A percentile compares a stretch with the other conserved stretches of the same genome.
These are phyloP conservation scores for Nannizzia gypsea DNA, from an alignment of 2,329 filamentous ascomycete genomes.

Conservation along the genomic window DNA sequence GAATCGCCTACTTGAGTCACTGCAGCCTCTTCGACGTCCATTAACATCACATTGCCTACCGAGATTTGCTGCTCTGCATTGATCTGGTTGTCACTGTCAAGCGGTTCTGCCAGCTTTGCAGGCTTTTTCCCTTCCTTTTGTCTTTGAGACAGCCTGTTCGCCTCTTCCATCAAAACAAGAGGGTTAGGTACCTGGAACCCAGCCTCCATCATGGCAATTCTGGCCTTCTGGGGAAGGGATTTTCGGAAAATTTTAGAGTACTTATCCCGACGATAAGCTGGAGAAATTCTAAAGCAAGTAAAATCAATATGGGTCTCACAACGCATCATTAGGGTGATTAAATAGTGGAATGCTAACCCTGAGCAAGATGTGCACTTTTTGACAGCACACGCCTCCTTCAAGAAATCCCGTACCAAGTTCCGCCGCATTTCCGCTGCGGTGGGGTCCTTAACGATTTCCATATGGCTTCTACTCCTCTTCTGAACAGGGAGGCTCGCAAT, in stretches of 20 bases:
- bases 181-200: constrained; percentile 60
- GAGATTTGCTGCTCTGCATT: constrained; percentile 48
- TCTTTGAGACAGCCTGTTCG: constrained; percentile 29
- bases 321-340: not conserved
- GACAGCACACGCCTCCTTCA: constrained; percentile 56
- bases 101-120: constrained; percentile 16
- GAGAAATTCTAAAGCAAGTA: constrained; percentile 50
- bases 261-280: constrained; percentile 75
- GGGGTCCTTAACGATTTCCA: constrained; percentile 61
- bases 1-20: constrained; percentile 29
- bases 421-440: constrained; percentile 66
- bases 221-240: constrained; percentile 60
- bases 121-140: constrained; percentile 17
- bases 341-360: constrained; percentile 33
- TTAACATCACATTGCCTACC: constrained; percentile 39
- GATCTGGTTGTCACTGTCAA: constrained; percentile 46
- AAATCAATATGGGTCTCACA: constrained; percentile 11
- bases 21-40: constrained; percentile 18
- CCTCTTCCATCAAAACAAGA: constrained; percentile 47
- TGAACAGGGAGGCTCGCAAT: constrained; percentile 49
- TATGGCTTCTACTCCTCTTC: constrained; percentile 32
- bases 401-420: constrained; percentile 66
- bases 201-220: constrained; percentile 60
- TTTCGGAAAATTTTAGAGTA: constrained; percentile 92
- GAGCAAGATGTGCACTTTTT: constrained; percentile 58